phyloP scores from a whole-genome alignment of 2,329 filamentous ascomycete genomes.

The Pseudogymnoascus sp. region DNA sequence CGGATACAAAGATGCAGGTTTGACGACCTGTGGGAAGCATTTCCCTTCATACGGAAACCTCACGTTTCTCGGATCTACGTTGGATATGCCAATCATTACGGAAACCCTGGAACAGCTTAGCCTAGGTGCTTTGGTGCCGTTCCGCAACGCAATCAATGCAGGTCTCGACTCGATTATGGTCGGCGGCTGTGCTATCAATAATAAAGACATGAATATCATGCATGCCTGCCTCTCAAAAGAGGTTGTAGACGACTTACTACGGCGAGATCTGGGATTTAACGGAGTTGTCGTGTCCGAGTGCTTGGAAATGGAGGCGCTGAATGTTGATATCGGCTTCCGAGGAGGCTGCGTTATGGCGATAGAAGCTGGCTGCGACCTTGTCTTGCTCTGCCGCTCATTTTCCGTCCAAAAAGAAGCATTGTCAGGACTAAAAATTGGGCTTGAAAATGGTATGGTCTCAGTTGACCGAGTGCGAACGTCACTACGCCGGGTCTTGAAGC shows the following conservation, averaged over 20 bases:
- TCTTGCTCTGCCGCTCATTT: constrained; percentile 80
- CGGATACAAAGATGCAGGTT: constrained; percentile 83
- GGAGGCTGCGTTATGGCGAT: constrained; percentile 97
- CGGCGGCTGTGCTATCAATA: constrained; percentile 86
- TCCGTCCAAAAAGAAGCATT: constrained; percentile 87
- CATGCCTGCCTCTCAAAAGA: constrained; percentile 90
- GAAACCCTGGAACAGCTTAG: constrained; percentile 89
- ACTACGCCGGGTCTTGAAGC: constrained; percentile 62
- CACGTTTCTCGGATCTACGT: constrained; percentile 81
- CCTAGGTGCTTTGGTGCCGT: constrained; percentile 83
- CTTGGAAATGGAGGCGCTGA: constrained; percentile 91
- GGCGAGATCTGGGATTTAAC: constrained; percentile 81
- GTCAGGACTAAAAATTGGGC: constrained; percentile 75
- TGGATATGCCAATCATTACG: constrained; percentile 91
- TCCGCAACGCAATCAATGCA: constrained; percentile 77
- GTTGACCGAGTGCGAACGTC: constrained; percentile 73
- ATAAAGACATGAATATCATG: constrained; percentile 86
- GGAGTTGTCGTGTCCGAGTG: constrained; percentile 94
- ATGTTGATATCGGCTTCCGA: constrained; percentile 92
- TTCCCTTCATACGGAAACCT: constrained; percentile 95
- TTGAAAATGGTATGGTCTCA: constrained; percentile 84
- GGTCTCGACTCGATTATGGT: constrained; percentile 94
- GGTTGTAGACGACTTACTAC: constrained; percentile 79
- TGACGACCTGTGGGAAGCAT: constrained; percentile 88
- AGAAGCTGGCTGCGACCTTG: constrained; percentile 87